Conservation (phyloP, 805 yeast species). For the Metschnikowia matae region DNA sequence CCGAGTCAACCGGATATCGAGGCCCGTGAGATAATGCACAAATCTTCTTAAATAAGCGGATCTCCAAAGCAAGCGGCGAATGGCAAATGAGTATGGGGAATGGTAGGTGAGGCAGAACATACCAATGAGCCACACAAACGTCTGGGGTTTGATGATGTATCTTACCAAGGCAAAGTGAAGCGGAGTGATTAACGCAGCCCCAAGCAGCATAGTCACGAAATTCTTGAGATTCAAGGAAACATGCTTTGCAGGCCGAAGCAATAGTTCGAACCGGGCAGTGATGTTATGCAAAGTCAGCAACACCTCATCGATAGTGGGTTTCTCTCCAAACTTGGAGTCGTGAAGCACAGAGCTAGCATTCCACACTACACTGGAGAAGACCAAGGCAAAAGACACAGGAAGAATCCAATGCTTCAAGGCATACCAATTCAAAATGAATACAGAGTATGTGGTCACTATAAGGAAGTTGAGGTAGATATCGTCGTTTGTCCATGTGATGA, state of each 20-base stretch:
- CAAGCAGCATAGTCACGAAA: constrained; percentile 26
- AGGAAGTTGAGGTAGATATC: constrained; percentile 47
- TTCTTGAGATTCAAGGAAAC: constrained; percentile 25
- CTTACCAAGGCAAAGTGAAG: constrained; percentile 36
- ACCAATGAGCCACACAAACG: constrained; percentile 36
- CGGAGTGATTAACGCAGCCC: constrained; percentile 40
- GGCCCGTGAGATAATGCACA: constrained; percentile 41
- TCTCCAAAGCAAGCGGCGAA: constrained; percentile 48
- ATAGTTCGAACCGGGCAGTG: constrained; percentile 37
- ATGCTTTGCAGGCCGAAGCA: constrained; percentile 37
- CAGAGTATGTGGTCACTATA: constrained; percentile 34
- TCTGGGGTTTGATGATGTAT: constrained; percentile 28
- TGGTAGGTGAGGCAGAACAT: constrained; percentile 40
- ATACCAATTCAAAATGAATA: constrained; percentile 41
- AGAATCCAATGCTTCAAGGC: constrained; percentile 30
- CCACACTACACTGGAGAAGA: constrained; percentile 44
- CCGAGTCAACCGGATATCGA: constrained; percentile 21
- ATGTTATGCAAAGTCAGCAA: constrained; percentile 45
- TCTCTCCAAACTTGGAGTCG: constrained; percentile 41
- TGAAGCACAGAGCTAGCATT: constrained; percentile 37
- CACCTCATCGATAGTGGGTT: constrained; percentile 52
- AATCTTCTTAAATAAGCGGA: constrained; percentile 39
- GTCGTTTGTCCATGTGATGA: constrained; percentile 54
- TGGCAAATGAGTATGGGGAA: constrained; percentile 45
- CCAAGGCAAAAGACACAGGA: constrained; percentile 37